Conservation (phyloP, 2,329 filamentous ascomycete genomes). For the Clarireedia homoeocarpa region DNA sequence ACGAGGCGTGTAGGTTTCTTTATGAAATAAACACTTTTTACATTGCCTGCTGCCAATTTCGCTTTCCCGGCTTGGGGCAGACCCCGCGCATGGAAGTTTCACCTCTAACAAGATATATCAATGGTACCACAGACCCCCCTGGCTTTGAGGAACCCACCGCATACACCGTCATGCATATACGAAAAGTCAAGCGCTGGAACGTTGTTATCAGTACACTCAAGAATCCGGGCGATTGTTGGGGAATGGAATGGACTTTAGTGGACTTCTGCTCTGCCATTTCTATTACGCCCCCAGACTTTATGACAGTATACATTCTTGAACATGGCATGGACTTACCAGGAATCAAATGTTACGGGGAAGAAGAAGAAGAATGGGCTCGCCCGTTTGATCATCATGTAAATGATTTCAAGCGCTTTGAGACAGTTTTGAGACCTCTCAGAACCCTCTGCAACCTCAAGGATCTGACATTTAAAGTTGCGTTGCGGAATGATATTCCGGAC, state of each 20-base stretch:
- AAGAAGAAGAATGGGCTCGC: too few relatives aligned
- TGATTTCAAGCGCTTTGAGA: background rate
- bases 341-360: too few relatives aligned
- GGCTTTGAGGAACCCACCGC: background rate
- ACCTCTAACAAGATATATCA: slow-evolving; percentile 5
- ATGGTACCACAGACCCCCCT: background rate
- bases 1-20: slow-evolving; percentile 29
- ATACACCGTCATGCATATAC: background rate
- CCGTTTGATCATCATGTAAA: background rate
- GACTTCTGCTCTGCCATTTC: background rate
- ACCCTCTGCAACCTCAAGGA: background rate
- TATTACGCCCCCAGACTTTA: background rate
- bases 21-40: slow-evolving; percentile 38
- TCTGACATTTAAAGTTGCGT: background rate
- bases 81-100: background rate
- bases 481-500: background rate
- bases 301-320: too few relatives aligned
- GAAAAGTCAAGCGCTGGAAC: background rate
- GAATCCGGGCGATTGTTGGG: background rate
- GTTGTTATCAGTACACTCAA: background rate
- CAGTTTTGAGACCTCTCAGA: background rate
- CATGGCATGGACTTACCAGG: too few relatives aligned
- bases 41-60: slow-evolving; percentile 1
- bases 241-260: background rate
- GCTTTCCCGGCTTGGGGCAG: background rate